Percentiles rank a stretch among this genome's conserved stretches.
phyloP scores from a whole-genome alignment of 768 basidiomycete genomes.

The Coprinopsis cinerea region DNA sequence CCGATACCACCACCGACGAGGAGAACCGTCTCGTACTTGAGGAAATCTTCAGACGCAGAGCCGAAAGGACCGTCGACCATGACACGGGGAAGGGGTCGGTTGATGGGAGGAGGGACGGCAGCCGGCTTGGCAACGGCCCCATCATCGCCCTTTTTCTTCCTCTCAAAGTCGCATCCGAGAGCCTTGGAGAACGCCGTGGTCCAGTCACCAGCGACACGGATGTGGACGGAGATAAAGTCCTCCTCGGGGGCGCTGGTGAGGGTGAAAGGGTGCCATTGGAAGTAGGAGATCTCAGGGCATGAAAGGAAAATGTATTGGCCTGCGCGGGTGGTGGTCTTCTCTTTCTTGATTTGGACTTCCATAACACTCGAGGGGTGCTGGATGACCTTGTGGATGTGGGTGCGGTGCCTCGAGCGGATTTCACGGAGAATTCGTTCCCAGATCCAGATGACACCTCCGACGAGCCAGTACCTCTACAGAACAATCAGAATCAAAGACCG shows the following conservation, averaged over 20 bases:
- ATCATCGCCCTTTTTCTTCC: constrained; percentile 42
- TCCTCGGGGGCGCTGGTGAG: constrained; percentile 93
- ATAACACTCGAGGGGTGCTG: constrained; percentile 92
- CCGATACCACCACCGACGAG: constrained; percentile 95
- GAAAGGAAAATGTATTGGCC: constrained; percentile 92
- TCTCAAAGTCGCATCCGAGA: constrained; percentile 77
- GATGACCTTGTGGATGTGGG: constrained; percentile 91
- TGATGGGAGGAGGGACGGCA: constrained; percentile 51
- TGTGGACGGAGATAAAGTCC: constrained; percentile 91
- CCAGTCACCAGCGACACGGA: constrained; percentile 90
- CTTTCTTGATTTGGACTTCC: constrained; percentile 97
- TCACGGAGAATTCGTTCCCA: constrained; percentile 88
- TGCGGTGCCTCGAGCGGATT: constrained; percentile 83
- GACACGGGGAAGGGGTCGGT: constrained; percentile 76
- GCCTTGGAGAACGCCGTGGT: constrained; percentile 75
- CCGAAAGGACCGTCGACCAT: constrained; percentile 98
- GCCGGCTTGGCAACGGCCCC: constrained; percentile 64
- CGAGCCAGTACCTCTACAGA: constrained; percentile 78
- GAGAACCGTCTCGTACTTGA: constrained; percentile 83
- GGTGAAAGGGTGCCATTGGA: constrained; percentile 97
- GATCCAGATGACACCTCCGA: constrained; percentile 83
- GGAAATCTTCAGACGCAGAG: constrained; percentile 84
- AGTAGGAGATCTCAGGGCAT: constrained; percentile 90
- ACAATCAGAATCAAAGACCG: constrained; percentile 7
- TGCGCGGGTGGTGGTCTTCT: constrained; percentile 74